Percentiles rank a stretch among this genome's conserved stretches.
These are phyloP conservation scores for Basidioascus undulatus DNA, from an alignment of 768 basidiomycete genomes.

Conservation along the genomic window DNA sequence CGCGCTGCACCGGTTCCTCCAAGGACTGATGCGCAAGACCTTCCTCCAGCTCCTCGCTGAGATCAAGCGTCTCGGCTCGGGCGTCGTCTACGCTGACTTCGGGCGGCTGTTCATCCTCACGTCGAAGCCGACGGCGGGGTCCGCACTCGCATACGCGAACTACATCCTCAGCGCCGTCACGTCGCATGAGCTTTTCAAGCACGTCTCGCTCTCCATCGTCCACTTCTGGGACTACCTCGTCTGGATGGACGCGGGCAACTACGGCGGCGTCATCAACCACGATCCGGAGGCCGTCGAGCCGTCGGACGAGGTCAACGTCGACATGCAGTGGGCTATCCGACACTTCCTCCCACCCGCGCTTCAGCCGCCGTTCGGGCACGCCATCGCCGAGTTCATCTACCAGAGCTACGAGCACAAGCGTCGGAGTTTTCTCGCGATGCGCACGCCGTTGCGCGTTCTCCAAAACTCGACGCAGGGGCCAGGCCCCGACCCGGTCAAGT, in stretches of 20 bases:
- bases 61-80: slow-evolving; percentile 79
- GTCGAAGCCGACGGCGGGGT: slow-evolving; percentile 71
- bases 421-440: slow-evolving; percentile 30
- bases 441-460: slow-evolving; percentile 48
- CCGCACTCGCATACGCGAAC: slow-evolving; percentile 81
- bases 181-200: slow-evolving; percentile 84
- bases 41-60: slow-evolving; percentile 93
- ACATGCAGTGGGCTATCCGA: slow-evolving; percentile 63
- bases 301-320: slow-evolving; percentile 51
- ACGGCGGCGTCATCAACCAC: slow-evolving; percentile 67
- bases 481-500: slow-evolving; percentile 40
- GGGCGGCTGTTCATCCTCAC: slow-evolving; percentile 73
- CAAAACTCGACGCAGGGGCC: slow-evolving; percentile 32
- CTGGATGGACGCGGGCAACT: slow-evolving; percentile 88
- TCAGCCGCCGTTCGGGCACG: slow-evolving; percentile 46
- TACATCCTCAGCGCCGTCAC: slow-evolving; percentile 85
- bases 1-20: slow-evolving; percentile 72
- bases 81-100: slow-evolving; percentile 84
- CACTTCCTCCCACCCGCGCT: slow-evolving; percentile 64
- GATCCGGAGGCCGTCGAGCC: slow-evolving; percentile 34
- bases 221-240: slow-evolving; percentile 81
- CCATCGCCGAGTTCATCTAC: slow-evolving; percentile 59
- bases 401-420: slow-evolving; percentile 45
- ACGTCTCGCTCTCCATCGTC: slow-evolving; percentile 61
- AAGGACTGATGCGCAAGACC: slow-evolving; percentile 90